Conservation (phyloP, 2,329 filamentous ascomycete species). For the Diplodia intermedia region DNA sequence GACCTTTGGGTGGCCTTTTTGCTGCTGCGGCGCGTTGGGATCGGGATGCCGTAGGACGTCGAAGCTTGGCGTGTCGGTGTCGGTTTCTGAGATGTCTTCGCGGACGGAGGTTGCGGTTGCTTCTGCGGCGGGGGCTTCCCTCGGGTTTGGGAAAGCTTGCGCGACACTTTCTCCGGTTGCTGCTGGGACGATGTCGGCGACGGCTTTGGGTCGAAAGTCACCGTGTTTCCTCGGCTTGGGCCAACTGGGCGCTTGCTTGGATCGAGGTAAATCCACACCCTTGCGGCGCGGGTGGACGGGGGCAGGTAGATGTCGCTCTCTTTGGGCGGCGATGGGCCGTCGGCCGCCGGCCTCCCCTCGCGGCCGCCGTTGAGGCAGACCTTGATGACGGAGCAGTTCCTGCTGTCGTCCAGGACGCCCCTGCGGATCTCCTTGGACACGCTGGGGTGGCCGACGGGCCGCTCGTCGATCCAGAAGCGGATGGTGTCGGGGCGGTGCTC, state of each 20-base stretch:
- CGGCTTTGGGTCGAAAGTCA: not conserved
- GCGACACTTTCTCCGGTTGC: not conserved
- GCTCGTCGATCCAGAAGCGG: conserved; percentile 25
- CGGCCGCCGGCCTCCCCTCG: not conserved
- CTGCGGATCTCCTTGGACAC: conserved; percentile 8
- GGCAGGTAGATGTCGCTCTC: conserved; percentile 20
- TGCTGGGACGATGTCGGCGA: too few relatives aligned
- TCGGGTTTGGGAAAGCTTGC: not conserved
- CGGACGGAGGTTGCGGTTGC: not conserved
- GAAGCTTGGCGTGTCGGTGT: not conserved
- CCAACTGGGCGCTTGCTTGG: not conserved
- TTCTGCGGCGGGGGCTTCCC: not conserved
- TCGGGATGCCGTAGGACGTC: not conserved
- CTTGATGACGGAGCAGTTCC: conserved; percentile 13
- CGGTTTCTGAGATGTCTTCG: not conserved
- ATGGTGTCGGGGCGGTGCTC: conserved; percentile 1
- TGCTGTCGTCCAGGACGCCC: conserved; percentile 4
- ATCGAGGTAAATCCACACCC: conserved; percentile 25
- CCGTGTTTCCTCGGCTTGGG: not conserved
- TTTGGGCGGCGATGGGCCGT: not conserved
- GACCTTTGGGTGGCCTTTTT: conserved; percentile 2
- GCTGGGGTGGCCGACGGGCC: conserved; percentile 11
- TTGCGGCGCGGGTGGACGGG: not conserved
- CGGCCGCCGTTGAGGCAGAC: conserved; percentile 6
- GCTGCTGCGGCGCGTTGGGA: conserved; percentile 8